phyloP scores from a whole-genome alignment of 495 filamentous ascomycete species.

The Coniosporium apollinis region DNA sequence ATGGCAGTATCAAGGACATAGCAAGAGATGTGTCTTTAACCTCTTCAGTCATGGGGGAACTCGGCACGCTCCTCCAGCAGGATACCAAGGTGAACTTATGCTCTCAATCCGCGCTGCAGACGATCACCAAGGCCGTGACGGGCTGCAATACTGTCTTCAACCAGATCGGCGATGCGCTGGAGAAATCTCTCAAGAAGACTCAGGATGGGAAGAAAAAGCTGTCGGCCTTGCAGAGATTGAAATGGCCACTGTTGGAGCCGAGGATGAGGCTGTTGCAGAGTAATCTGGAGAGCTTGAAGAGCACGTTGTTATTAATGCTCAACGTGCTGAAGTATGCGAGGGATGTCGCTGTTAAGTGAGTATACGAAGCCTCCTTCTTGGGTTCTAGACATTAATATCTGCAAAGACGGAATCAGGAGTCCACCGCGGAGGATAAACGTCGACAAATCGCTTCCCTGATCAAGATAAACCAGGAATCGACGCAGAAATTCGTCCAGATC shows the following conservation, averaged over 20 bases:
- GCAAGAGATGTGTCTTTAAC: background rate
- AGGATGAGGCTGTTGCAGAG: constrained; percentile 15
- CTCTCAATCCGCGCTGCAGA: background rate
- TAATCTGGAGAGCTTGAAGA: constrained; percentile 24
- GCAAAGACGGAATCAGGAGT: background rate
- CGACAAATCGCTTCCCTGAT: background rate
- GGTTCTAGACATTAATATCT: background rate
- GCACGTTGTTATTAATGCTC: constrained; percentile 21
- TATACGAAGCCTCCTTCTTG: background rate
- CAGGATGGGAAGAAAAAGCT: background rate
- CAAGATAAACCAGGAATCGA: background rate
- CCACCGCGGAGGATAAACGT: background rate
- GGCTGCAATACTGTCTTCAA: background rate
- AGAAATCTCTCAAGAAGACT: background rate
- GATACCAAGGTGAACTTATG: background rate
- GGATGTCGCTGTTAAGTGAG: background rate
- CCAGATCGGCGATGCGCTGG: background rate
- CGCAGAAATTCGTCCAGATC: background rate
- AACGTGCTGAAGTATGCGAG: constrained; percentile 25
- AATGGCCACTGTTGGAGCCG: constrained; percentile 13
- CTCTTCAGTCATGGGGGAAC: background rate
- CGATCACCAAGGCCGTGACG: background rate
- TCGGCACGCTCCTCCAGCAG: background rate
- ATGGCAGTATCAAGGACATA: background rate
- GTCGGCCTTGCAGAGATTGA: constrained; percentile 7